Conservation (phyloP, 1,284 basidiomycete species). For the Neolentinus lepideus region DNA sequence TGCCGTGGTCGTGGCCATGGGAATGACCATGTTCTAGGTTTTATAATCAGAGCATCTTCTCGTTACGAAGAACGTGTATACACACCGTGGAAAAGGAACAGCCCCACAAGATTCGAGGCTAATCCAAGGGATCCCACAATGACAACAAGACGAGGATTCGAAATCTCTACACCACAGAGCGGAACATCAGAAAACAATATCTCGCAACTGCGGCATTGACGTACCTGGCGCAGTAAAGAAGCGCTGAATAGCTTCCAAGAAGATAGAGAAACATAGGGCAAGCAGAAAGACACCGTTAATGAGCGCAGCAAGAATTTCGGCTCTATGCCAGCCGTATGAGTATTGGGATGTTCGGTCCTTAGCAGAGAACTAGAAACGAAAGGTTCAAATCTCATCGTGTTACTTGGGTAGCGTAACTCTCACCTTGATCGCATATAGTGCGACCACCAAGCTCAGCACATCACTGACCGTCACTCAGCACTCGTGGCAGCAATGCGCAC, state of each 20-base stretch:
- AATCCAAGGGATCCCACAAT: conserved; percentile 89
- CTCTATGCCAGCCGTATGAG: conserved; percentile 96
- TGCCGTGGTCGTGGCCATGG: conserved; percentile 29
- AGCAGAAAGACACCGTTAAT: conserved; percentile 96
- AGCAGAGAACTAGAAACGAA: conserved; percentile 42
- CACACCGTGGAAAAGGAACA: conserved; percentile 93
- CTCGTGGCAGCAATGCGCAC: neutral
- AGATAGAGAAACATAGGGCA: conserved; percentile 95
- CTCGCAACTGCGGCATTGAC: conserved; percentile 13
- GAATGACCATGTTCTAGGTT: conserved; percentile 50
- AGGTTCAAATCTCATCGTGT: conserved; percentile 6
- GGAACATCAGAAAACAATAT: neutral
- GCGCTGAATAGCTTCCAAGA: conserved; percentile 86
- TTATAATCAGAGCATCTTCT: conserved; percentile 13
- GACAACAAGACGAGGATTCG: conserved; percentile 83
- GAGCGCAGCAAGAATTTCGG: conserved; percentile 95
- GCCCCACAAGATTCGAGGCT: conserved; percentile 86
- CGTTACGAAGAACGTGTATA: conserved; percentile 8
- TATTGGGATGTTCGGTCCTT: conserved; percentile 56
- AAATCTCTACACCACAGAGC: conserved; percentile 60
- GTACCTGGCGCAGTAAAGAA: conserved; percentile 81
- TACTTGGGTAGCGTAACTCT: conserved; percentile 9
- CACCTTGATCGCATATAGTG: conserved; percentile 95
- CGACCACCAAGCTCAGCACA: conserved; percentile 92
- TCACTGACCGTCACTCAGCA: conserved; percentile 47